Evolutionary conservation across 2,329 filamentous ascomycete genomes (phyloP).

Genomic region (Hawksworthiomyces lignivorus): DNA sequence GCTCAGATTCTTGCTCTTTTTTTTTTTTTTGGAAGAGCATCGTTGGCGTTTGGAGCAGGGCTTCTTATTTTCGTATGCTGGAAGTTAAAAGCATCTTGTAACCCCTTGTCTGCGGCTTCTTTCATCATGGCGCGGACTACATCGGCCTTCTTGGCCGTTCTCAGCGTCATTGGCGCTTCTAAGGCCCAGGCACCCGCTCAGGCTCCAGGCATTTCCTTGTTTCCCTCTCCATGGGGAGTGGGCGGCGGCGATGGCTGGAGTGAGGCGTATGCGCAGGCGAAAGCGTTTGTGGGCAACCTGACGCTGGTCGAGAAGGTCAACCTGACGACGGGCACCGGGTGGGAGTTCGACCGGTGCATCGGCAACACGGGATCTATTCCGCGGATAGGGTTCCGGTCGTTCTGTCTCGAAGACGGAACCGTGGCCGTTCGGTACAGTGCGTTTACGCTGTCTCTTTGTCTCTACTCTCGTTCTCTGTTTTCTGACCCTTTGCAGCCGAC

Average conservation of each 20-base stretch:
- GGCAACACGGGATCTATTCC: constrained; percentile 39
- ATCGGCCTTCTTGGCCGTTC: not conserved
- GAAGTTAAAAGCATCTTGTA: too few relatives aligned
- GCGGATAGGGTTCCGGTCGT: constrained; percentile 45
- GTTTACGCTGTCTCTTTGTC: too few relatives aligned
- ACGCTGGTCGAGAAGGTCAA: constrained; percentile 70
- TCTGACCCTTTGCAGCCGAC: too few relatives aligned
- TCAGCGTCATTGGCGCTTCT: not conserved
- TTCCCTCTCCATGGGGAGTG: constrained; percentile 8
- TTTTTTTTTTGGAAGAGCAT: too few relatives aligned
- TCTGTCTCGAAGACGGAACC: constrained; percentile 67
- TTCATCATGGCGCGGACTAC: too few relatives aligned
- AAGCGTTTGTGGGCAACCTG: constrained; percentile 57
- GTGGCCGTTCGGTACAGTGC: constrained; percentile 52
- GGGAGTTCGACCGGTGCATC: constrained; percentile 21
- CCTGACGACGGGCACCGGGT: constrained; percentile 62
- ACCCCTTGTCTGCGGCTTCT: too few relatives aligned
- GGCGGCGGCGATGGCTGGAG: constrained; percentile 38
- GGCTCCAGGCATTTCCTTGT: not conserved
- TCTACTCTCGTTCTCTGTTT: too few relatives aligned
- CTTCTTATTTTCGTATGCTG: too few relatives aligned
- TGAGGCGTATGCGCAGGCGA: constrained; percentile 55
- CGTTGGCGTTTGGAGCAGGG: too few relatives aligned
- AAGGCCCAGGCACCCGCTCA: constrained; percentile 3
- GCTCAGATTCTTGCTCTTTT: too few relatives aligned